Base-by-base conservation (phyloP, 495 filamentous ascomycete genomes). In the Neurospora discreta region DNA sequence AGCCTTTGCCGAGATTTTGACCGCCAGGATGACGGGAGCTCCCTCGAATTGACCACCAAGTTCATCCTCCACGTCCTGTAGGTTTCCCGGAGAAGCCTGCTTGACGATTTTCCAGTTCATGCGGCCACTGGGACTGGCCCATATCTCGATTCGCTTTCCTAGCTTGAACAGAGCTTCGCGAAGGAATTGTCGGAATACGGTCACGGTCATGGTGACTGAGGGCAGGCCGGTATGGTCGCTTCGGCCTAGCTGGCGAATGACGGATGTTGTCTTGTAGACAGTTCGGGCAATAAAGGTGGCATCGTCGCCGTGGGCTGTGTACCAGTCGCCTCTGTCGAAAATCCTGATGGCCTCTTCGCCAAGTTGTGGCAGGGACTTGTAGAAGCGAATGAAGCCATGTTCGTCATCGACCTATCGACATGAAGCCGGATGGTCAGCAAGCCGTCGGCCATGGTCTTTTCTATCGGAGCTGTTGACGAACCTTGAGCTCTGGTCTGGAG, bases 31-130 rank as follows among this genome's bases (percentile, higher is more conserved):
- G 71, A 98, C 94, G 30, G 95, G 95, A 3, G 95, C 92, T 3
- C 91, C 89, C 58, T 97, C 95, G 75, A 94, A 88, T 70, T 94
- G 89, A 11, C 90, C 90, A 8, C 95, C 95, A 5, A 99, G 88
- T 72, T 99, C 95, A 39, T 99, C 96, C 80, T 99, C 95, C 42
- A 99, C 90, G 79, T 98, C 96, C 81, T 99, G 96, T 41, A 99
- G 81, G 80, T 99, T 99, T 15, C 95, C 95, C 0, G 95, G 95
- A 39, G 93, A 97, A 38, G 95, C 94, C 77, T 94, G 92, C 83
- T 98, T 98, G 52, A 83, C 85, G 46, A 95, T 80, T 78, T 96
- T 97, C 95, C 96, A 99, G 74, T 92, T 91, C 80, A 91, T 93
- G 69, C 92, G 89, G 10, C 89, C 86, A 71, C 88, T 89, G 3